Evolutionary conservation across 352 stramenopile genomes (phyloP).

Genomic region (Aphanomyces astaci): DNA sequence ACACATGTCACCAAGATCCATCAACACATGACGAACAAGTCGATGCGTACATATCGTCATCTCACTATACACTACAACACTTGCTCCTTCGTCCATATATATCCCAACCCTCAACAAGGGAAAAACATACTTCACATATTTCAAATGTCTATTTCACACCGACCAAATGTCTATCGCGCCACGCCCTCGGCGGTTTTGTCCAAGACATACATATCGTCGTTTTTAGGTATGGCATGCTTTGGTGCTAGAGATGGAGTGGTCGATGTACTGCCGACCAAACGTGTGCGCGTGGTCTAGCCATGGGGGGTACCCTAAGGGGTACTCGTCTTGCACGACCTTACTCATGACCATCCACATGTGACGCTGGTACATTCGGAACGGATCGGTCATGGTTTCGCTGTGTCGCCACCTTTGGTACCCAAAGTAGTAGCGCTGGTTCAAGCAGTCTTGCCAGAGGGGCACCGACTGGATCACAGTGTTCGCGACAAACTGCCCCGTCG

Average conservation of each 20-base stretch:
- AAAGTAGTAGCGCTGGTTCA: constrained; percentile 17
- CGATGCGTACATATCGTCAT: too few species aligned
- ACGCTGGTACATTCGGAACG: not conserved
- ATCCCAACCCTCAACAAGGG: too few species aligned
- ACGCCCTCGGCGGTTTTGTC: too few species aligned
- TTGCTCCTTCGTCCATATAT: too few species aligned
- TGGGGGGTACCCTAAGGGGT: not conserved
- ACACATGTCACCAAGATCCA: too few species aligned
- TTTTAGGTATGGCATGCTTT: not conserved
- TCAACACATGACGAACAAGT: too few species aligned
- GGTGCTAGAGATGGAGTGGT: not conserved
- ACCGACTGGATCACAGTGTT: not conserved
- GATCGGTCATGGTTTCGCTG: constrained; percentile 6
- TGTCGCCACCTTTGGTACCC: constrained; percentile 17
- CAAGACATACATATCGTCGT: too few species aligned
- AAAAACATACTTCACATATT: not conserved
- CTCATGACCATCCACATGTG: constrained; percentile 8
- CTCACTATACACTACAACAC: too few species aligned
- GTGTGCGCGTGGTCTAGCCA: constrained; percentile 11
- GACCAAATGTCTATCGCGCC: too few species aligned
- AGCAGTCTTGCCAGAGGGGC: not conserved
- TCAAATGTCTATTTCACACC: not conserved
- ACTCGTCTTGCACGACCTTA: not conserved
- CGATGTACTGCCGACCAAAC: constrained; percentile 9
- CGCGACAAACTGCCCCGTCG: not conserved